A percentile compares a stretch with the other conserved stretches of the same genome.
Conservation (phyloP, 2,329 filamentous ascomycete species). For the Byssothecium circinans region DNA sequence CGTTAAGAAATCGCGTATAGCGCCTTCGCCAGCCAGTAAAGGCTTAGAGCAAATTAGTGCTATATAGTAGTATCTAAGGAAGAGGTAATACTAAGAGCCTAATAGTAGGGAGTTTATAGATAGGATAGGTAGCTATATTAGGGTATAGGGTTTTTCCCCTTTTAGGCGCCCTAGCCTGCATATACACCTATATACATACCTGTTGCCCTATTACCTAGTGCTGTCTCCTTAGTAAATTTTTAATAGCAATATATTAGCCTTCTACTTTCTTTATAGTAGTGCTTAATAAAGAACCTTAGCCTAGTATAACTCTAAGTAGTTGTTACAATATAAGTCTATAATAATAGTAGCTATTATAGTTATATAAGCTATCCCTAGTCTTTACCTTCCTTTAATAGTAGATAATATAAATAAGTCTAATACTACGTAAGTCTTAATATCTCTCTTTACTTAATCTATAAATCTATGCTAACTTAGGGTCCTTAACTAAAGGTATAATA, state of each 20-base stretch:
- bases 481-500: slow-evolving; percentile 9
- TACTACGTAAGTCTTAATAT: slow-evolving; percentile 7
- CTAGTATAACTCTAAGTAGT: slow-evolving; percentile 4
- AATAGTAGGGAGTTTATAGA: too few species aligned
- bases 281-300: too few species aligned
- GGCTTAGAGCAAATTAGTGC: too few species aligned
- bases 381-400: slow-evolving; percentile 9
- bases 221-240: slow-evolving; percentile 6
- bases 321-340: slow-evolving; percentile 2
- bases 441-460: slow-evolving; percentile 4
- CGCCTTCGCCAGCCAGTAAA: too few species aligned
- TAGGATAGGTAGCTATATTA: too few species aligned
- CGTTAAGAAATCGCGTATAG: too few species aligned
- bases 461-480: slow-evolving; percentile 9
- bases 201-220: background rate
- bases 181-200: slow-evolving; percentile 2
- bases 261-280: background rate
- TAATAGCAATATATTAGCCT: slow-evolving; percentile 4
- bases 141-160: slow-evolving; percentile 1
- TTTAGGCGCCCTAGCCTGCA: slow-evolving; percentile 1
- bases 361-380: slow-evolving; percentile 8
- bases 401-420: slow-evolving; percentile 10
- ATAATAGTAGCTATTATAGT: slow-evolving; percentile 7
- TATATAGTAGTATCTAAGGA: too few species aligned
- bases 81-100: too few species aligned